Base-by-base conservation (phyloP, 805 yeast species). In the Sugiyamaella mastotermitis region DNA sequence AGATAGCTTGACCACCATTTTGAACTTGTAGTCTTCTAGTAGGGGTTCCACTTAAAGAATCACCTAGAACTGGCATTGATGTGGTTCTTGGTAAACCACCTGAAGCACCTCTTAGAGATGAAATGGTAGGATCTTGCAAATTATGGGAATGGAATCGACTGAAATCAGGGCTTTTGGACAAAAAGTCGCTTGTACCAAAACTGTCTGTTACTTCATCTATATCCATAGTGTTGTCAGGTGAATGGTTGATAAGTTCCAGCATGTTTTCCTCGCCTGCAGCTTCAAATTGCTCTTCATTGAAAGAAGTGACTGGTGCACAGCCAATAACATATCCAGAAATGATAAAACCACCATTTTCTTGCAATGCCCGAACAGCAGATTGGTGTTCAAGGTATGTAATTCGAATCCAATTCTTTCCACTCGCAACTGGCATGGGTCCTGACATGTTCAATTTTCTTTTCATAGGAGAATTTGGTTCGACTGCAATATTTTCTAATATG, bases 401-500 rank as follows among this genome's bases (percentile, higher is more conserved):
- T 55, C 87, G 83, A n/a, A 88, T 78, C 97, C 97, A 90, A 27
- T 84, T 78, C 32, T 77, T 73, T 1, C 97, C 97, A 9, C 88
- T 72, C 59, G 76, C 83, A 6, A 90, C 80, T 3, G 96, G 94
- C 22, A 51, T 64, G 30, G 40, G 25, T 6, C 50, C 40, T 22
- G 39, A 29, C 13, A 38, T 46, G 35, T 30, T 27, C 36, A 22
- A 27, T 24, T 31, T 44, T 30, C 14, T 33, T 23, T 19, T 42
- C 17, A 31, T 39, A 11, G 47, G 56, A 9, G 50, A 55, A 29
- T 49, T 52, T 27, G 51, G 47, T 24, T 53, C 48, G 39, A 50
- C 52, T 20, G 45, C 45, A 4, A 61, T 54, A 51, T 83, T 80
- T 48, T 87, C 96, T 40, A 85, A 57, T 28, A 90, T 77, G 19